These are phyloP conservation scores for Cyberlindnera misumaiensis DNA, from an alignment of 805 yeast species.

Conservation along the genomic window DNA sequence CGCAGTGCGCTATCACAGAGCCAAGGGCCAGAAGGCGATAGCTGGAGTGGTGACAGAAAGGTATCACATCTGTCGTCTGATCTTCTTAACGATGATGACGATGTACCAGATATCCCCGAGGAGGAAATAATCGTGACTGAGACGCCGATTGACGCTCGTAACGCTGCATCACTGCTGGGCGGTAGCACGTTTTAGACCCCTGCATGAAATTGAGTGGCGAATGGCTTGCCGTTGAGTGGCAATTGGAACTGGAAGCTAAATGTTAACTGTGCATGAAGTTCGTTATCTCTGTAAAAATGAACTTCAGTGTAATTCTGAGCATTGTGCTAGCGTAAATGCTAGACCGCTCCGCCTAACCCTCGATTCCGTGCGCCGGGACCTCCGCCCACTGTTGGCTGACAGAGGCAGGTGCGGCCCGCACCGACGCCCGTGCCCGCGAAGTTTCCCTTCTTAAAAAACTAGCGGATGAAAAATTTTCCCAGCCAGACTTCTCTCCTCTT, in stretches of 20 bases:
- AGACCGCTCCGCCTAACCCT: too few relatives aligned
- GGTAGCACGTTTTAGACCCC: constrained; percentile 53
- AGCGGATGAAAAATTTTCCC: constrained; percentile 2
- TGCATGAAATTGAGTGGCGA: too few relatives aligned
- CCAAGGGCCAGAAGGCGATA: constrained; percentile 46
- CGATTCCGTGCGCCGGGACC: too few relatives aligned
- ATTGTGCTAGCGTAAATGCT: too few relatives aligned
- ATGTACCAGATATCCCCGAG: constrained; percentile 6
- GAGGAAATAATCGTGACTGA: constrained; percentile 23
- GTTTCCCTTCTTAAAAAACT: background rate
- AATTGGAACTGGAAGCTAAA: background rate
- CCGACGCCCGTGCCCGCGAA: background rate
- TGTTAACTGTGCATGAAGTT: too few relatives aligned
- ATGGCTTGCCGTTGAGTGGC: too few relatives aligned
- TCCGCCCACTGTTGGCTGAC: too few relatives aligned
- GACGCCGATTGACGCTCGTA: constrained; percentile 62
- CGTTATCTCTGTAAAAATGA: too few relatives aligned
- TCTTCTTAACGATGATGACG: constrained; percentile 9
- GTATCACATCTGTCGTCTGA: constrained; percentile 29
- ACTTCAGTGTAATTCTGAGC: too few relatives aligned
- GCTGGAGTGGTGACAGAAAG: constrained; percentile 51
- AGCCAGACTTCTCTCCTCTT: background rate
- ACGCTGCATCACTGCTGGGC: constrained; percentile 79
- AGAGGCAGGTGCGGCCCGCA: background rate
- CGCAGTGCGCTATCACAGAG: constrained; percentile 23